Conservation (phyloP, 1,139 yeast species). For the Groenewaldozyma sp. region DNA sequence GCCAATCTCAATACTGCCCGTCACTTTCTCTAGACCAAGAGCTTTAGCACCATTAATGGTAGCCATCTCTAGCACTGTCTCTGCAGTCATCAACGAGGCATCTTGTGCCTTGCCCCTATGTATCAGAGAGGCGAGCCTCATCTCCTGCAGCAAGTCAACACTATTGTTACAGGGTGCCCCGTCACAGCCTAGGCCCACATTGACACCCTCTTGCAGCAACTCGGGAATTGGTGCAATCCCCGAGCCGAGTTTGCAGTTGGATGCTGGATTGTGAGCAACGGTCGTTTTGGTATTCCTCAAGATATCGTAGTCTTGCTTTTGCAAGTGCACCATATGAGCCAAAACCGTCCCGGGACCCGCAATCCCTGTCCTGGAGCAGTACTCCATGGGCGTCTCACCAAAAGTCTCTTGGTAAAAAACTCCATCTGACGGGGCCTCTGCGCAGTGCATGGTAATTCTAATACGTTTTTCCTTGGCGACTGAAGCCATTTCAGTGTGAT, state of each 20-base stretch:
- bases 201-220: conserved; percentile 3
- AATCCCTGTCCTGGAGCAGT: conserved; percentile 6
- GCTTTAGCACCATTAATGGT: conserved; percentile 9
- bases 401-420: conserved; percentile 5
- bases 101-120: conserved; percentile 6
- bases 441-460: conserved; percentile 9
- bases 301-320: conserved; percentile 5
- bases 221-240: conserved; percentile 7
- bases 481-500: conserved; percentile 4
- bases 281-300: conserved; percentile 4
- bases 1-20: conserved; percentile 8
- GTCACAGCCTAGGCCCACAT: conserved; percentile 8
- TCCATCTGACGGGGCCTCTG: conserved; percentile 6
- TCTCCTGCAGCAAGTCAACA: conserved; percentile 8
- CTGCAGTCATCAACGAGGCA: conserved; percentile 7
- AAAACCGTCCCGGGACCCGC: conserved; percentile 7
- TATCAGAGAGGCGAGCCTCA: conserved; percentile 7
- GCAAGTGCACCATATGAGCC: conserved; percentile 8
- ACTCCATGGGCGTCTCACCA: conserved; percentile 8
- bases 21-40: conserved; percentile 6
- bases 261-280: conserved; percentile 9
- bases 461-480: conserved; percentile 3
- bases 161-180: conserved; percentile 9
- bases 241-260: conserved; percentile 8
- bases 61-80: conserved; percentile 6